Conservation (phyloP, 2,329 filamentous ascomycete species). For the Dothiorella sarmentorum region DNA sequence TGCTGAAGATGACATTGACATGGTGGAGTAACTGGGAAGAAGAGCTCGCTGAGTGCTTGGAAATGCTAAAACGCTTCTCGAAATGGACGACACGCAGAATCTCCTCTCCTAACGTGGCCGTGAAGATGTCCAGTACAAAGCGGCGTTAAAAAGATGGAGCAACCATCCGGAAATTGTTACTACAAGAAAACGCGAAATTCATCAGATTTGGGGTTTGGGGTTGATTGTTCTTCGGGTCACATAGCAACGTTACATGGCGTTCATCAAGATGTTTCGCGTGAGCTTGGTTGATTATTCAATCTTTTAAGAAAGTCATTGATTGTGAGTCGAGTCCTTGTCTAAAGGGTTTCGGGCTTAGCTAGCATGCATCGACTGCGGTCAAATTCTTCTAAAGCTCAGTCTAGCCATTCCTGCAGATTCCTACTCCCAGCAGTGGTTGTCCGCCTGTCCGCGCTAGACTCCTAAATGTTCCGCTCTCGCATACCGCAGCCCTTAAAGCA, state of each 20-base stretch:
- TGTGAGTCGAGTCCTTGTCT: no score
- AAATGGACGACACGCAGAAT: not conserved
- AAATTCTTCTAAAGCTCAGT: no score
- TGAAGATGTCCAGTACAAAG: not conserved
- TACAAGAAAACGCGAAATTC: not conserved
- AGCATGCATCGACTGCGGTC: no score
- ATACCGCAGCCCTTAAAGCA: no score
- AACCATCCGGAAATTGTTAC: not conserved
- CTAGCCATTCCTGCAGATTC: no score
- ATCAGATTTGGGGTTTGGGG: not conserved
- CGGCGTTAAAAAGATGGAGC: not conserved
- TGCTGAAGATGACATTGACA: conserved; percentile 17
- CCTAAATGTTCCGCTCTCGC: no score
- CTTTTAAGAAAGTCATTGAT: no score
- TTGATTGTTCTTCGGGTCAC: not conserved
- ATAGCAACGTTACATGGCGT: not conserved
- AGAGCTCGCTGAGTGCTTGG: not conserved
- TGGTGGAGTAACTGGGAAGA: conserved; percentile 10
- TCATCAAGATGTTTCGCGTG: no score
- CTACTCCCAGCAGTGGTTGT: no score
- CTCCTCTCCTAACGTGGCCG: not conserved
- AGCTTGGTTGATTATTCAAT: no score
- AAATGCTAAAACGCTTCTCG: not conserved
- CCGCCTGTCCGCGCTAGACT: no score
- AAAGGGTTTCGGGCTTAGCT: no score